phyloP scores from a whole-genome alignment of 306 rosid species.

The Sesbania bispinosa region DNA sequence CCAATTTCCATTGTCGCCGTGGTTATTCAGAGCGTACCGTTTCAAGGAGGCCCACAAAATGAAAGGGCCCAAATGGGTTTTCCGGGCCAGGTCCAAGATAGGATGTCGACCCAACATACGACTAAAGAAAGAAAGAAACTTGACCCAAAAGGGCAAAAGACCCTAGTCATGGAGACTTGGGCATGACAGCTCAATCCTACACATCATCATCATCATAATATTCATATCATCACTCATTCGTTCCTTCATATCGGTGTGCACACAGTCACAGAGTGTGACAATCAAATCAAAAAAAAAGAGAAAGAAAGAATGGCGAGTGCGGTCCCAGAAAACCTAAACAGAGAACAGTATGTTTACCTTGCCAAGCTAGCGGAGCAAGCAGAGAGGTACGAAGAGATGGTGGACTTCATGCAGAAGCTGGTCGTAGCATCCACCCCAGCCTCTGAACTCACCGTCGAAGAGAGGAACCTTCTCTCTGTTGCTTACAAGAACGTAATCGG shows the following conservation, averaged over 20 bases:
- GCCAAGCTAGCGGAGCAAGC: slow-evolving; percentile 80
- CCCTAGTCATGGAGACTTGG: not conserved
- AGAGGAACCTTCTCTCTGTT: slow-evolving; percentile 66
- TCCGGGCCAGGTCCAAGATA: not conserved
- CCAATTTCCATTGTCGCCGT: too few species aligned
- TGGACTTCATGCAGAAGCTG: slow-evolving; percentile 76
- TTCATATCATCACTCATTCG: not conserved
- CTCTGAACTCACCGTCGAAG: slow-evolving; percentile 64
- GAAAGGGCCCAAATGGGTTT: not conserved
- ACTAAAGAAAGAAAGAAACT: not conserved
- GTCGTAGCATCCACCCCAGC: slow-evolving; percentile 57
- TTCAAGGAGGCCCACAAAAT: too few species aligned
- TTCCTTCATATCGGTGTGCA: not conserved
- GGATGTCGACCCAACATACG: not conserved
- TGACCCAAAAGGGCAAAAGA: not conserved
- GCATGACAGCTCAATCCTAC: slow-evolving; percentile 29
- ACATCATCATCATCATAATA: not conserved
- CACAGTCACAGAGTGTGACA: not conserved
- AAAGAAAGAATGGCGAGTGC: not conserved
- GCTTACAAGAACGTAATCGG: slow-evolving; percentile 81
- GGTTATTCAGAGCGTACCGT: not conserved
- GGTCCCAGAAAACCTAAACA: slow-evolving; percentile 56
- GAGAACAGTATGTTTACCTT: slow-evolving; percentile 64
- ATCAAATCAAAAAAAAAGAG: not conserved
- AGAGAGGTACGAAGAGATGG: slow-evolving; percentile 81